Percentiles rank a stretch among this genome's conserved stretches.
Conservation (phyloP, 2,329 filamentous ascomycete genomes). For the Pseudocercospora vitis region DNA sequence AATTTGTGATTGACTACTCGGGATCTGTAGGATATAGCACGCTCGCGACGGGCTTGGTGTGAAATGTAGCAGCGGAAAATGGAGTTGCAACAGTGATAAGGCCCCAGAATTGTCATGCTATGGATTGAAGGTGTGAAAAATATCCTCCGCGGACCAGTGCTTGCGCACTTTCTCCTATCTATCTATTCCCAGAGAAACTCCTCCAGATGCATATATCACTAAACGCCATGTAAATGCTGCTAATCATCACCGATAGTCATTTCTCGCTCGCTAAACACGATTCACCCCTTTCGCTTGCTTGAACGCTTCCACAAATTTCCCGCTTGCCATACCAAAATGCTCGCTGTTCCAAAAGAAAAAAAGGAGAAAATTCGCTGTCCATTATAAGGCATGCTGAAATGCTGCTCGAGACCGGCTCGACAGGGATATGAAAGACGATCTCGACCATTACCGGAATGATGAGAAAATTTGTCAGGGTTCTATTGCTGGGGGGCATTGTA, state of each 20-base stretch:
- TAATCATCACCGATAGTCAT: neutral
- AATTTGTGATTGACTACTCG: no score
- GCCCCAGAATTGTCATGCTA: conserved; percentile 14
- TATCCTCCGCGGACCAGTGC: neutral
- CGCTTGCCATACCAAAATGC: conserved; percentile 3
- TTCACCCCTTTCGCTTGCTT: neutral
- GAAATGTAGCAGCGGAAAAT: no score
- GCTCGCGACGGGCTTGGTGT: no score
- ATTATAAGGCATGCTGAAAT: conserved; percentile 11
- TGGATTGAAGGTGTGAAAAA: neutral
- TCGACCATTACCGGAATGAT: conserved; percentile 12
- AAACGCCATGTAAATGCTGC: conserved; percentile 12
- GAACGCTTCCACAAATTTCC: conserved; percentile 2
- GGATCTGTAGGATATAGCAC: no score
- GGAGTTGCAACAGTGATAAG: no score
- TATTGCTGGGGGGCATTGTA: neutral
- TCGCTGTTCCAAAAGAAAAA: no score
- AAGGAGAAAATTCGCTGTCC: conserved; percentile 6
- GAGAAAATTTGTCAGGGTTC: neutral
- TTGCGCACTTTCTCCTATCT: conserved; percentile 2
- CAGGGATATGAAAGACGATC: neutral
- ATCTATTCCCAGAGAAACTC: conserved; percentile 8
- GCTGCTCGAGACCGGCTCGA: conserved; percentile 22
- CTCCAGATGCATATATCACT: conserved; percentile 16
- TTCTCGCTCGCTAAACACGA: no score